phyloP scores from a whole-genome alignment of 176 grass and related monocot genomes.

The Phoenix dactylifera region DNA sequence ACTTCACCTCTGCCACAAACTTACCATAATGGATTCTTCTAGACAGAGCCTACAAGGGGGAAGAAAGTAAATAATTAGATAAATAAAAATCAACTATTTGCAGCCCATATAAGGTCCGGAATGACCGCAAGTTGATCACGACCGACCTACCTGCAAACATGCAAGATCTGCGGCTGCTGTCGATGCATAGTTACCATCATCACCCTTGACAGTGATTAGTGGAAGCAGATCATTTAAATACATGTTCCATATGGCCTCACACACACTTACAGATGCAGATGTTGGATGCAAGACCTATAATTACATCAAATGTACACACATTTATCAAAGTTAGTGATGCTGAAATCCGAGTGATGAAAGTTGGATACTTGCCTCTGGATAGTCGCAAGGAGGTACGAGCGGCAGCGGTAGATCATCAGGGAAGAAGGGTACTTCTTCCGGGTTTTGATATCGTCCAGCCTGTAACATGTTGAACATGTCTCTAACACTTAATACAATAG shows the following conservation, averaged over 20 bases:
- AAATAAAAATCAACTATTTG: background rate
- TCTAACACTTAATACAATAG: no score
- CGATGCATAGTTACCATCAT: constrained; percentile 74
- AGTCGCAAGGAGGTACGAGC: constrained; percentile 21
- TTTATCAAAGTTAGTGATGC: background rate
- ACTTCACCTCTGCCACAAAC: constrained; percentile 95
- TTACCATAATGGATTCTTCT: constrained; percentile 86
- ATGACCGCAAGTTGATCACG: background rate
- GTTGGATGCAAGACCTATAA: constrained; percentile 54
- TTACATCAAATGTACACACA: background rate
- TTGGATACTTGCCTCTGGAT: constrained; percentile 27
- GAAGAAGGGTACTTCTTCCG: constrained; percentile 86
- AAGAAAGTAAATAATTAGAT: constrained; percentile 9
- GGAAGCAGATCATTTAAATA: constrained; percentile 75
- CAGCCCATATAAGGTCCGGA: background rate
- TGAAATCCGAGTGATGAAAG: constrained; percentile 13
- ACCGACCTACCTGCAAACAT: constrained; percentile 66
- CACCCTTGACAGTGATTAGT: constrained; percentile 55
- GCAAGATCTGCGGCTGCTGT: constrained; percentile 62
- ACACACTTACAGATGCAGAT: constrained; percentile 45
- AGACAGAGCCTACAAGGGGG: constrained; percentile 50
- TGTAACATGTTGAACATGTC: constrained; percentile 12
- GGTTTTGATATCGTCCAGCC: constrained; percentile 68
- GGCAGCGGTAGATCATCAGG: constrained; percentile 43
- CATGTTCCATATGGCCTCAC: constrained; percentile 80